phyloP scores from a whole-genome alignment of 371 early-diverging fungal species.

The Quaeritorhiza haematococci region DNA sequence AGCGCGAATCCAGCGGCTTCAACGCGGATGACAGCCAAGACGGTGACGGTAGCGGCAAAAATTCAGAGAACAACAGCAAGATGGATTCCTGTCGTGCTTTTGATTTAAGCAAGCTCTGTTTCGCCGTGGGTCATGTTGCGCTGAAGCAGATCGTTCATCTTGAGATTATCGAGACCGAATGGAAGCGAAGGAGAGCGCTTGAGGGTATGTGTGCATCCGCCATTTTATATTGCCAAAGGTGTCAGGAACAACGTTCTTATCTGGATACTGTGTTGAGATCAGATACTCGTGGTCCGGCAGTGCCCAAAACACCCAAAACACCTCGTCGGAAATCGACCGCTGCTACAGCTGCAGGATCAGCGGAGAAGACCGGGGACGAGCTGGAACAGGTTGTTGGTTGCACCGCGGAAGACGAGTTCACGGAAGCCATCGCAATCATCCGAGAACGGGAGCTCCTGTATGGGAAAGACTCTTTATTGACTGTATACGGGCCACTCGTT shows the following conservation, averaged over 20 bases:
- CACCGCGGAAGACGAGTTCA: conserved; percentile 91
- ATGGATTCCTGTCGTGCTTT: conserved; percentile 25
- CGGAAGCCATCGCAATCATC: conserved; percentile 75
- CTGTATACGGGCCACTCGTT: conserved; percentile 75
- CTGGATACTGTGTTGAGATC: neutral
- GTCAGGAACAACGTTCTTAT: neutral
- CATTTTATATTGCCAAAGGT: conserved; percentile 28
- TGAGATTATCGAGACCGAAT: conserved; percentile 82
- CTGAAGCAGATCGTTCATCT: conserved; percentile 91
- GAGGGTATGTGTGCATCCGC: conserved; percentile 8
- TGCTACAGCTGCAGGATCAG: neutral
- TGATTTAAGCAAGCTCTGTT: conserved; percentile 78
- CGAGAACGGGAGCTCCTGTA: conserved; percentile 88
- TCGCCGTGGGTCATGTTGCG: conserved; percentile 90
- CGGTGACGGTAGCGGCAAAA: too few species aligned
- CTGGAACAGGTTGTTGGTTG: conserved; percentile 86
- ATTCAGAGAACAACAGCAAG: too few species aligned
- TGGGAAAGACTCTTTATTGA: conserved; percentile 69
- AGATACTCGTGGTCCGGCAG: neutral
- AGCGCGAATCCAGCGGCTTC: too few species aligned
- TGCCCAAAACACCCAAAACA: conserved; percentile 3
- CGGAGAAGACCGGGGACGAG: conserved; percentile 47
- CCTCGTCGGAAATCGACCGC: conserved; percentile 6
- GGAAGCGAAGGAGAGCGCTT: conserved; percentile 65
- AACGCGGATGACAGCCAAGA: too few species aligned